Base-by-base conservation (phyloP, 176 grass and related monocot species). In the Carex scoparia region DNA sequence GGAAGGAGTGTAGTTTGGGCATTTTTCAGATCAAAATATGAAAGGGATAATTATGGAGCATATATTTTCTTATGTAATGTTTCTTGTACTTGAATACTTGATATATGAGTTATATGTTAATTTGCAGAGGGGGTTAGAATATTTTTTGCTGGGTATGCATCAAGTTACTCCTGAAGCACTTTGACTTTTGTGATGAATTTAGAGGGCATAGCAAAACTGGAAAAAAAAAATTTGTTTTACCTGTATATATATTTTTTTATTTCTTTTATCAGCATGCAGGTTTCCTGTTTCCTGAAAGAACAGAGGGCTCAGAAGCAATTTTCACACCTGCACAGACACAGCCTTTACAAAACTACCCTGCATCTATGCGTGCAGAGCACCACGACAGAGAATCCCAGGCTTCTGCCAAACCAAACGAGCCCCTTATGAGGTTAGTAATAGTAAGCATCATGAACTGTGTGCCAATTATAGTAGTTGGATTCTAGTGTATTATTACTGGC, bases 241-340 rank as follows among this genome's bases (percentile, higher is more conserved):
- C 28, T 44, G 71, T 74, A 37, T 79, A 67, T n/a, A 37, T 86
- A 88, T 92, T 85, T 83, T 83, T 80, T 94, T 71, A 35, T 76
- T 77, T 72, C 80, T 85, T 79, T 32, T 81, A 88, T 65, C 82
- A 99, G 96, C 88, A 87, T 28, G 77, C 81, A 78, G 93, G 96
- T 88, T 85, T 79, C 15, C 66, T 99, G 84, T 99, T 99, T 91
- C 93, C 96, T 77, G 85, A 85, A 64, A 95, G 90, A 88, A 61
- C 85, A 16, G 86, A 94, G 86, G 87, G 87, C 69, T 90, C 93
- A 73, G 88, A 85, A 82, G 91, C 93, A 15, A 87, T 94, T 81
- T 84, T 94, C 76, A 99, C 93, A 87, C 95, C 95, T 82, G 59
- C 92, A 15, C 96, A 99, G 84, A 94, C 91, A 56, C 96, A 88